phyloP scores from a whole-genome alignment of 148 eudicot species.

The Cornus controversa region DNA sequence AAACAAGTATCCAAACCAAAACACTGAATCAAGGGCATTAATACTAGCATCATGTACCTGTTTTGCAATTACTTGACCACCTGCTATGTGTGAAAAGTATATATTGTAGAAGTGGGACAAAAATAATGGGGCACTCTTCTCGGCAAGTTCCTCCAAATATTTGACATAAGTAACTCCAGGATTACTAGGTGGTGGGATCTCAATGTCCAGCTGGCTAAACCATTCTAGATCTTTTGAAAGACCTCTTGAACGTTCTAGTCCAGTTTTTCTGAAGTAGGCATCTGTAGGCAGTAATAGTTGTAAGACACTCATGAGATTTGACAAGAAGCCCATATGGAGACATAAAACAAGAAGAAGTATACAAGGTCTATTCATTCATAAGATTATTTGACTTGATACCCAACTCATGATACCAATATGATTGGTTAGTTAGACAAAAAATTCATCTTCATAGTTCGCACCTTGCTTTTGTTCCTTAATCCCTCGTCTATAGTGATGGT shows the following conservation, averaged over 20 bases:
- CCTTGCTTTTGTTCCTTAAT: neutral
- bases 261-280: conserved; percentile 90
- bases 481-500: neutral
- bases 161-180: conserved; percentile 66
- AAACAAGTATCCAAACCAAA: neutral
- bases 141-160: conserved; percentile 78
- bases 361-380: neutral
- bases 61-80: conserved; percentile 88
- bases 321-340: neutral
- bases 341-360: conserved; percentile 5
- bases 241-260: conserved; percentile 70
- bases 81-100: conserved; percentile 87
- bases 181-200: conserved; percentile 66
- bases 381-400: neutral
- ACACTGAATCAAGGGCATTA: neutral
- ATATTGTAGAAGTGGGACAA: conserved; percentile 82
- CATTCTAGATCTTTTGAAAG: conserved; percentile 74
- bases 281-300: conserved; percentile 36
- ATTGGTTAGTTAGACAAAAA: neutral
- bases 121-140: conserved; percentile 58
- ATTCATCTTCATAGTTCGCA: neutral
- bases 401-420: no score
- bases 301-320: neutral
- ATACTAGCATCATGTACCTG: conserved; percentile 44
- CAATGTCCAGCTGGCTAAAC: conserved; percentile 54